Evolutionary conservation across 805 yeast species (phyloP), one percentile per base, ranked within the genome.

Genomic region (Jamesozyma spencerorum): DNA sequence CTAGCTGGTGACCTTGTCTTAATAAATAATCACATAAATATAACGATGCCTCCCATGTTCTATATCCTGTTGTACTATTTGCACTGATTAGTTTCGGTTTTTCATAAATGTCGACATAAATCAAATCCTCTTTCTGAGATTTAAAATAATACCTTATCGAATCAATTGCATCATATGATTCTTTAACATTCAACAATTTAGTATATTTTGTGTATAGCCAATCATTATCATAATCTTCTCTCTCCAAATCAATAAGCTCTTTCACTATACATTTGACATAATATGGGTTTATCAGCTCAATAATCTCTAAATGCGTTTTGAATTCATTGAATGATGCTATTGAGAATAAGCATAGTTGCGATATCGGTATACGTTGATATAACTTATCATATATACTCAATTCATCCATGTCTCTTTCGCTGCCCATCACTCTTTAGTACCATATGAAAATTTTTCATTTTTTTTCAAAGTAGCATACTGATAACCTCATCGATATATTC

Each of bases 21-120:
- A n/a, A 14, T 12, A 47, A 8, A 49, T 64, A 81, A 30, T 77
- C 69, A 1, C 81, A 64, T 6, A 90, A 60, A 39, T 68, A 85
- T 5, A 84, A 49, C 0, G 95, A 82, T 2, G 95, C 97, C 54
- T 86, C 96, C 97, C 97, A 88, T 0, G 97, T 90, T 31, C 97
- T 66, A 40, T 77, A 62, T 0, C 97, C 97, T 0, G 97, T 90
- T 1, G 94, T 81, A 4, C 94, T 94, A n/a, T 64, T 55, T 1
- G 85, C 85, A 29, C 84, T 73, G 12, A 83, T 74, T 39, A 82
- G 46, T 40, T 70, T 66, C 0, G 88, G 90, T 0, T 75, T 69
- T 51, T 83, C 92, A 43, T 61, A 62, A 3, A 81, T 72, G 5
- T 49, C 48, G 2, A 71, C 54, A 0, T 37, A 37, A 1, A 46